Conservation (phyloP, 2,329 filamentous ascomycete genomes). For the Nothophoma quercina region DNA sequence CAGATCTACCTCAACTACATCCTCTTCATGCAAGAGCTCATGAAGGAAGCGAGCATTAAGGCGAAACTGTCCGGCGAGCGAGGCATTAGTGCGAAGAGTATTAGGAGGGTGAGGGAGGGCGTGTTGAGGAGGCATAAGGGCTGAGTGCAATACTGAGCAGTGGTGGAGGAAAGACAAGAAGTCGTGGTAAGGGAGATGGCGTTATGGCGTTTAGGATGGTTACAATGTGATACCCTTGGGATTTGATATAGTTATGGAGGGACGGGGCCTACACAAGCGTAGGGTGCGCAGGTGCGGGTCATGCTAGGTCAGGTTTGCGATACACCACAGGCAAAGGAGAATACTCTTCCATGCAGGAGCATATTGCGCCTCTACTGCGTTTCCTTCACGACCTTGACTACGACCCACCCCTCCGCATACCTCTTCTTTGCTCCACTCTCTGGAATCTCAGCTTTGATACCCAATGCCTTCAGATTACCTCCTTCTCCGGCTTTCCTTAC, state of each 20-base stretch:
- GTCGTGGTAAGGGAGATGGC: background rate
- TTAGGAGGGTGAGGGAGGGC: constrained; percentile 77
- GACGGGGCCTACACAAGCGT: no score
- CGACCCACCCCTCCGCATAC: constrained; percentile 56
- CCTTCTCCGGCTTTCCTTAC: constrained; percentile 5
- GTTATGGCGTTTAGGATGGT: constrained; percentile 1
- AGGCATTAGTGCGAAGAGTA: constrained; percentile 75
- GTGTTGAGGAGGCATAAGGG: constrained; percentile 50
- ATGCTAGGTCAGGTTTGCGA: no score
- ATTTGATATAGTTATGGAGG: no score
- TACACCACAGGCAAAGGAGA: no score
- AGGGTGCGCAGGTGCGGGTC: no score
- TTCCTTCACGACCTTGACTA: constrained; percentile 50
- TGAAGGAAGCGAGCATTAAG: constrained; percentile 81
- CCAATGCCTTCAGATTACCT: constrained; percentile 8
- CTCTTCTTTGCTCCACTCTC: constrained; percentile 47
- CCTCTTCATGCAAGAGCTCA: constrained; percentile 77
- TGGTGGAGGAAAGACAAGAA: background rate
- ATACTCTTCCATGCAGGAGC: no score
- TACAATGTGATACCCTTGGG: constrained; percentile 2
- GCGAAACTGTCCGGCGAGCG: constrained; percentile 77
- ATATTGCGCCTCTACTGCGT: no score
- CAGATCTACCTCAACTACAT: constrained; percentile 87
- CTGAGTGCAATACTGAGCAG: constrained; percentile 23
- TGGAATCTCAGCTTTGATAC: constrained; percentile 48